Evolutionary conservation across 768 basidiomycete genomes (phyloP).

Genomic region (Terana coerulea): DNA sequence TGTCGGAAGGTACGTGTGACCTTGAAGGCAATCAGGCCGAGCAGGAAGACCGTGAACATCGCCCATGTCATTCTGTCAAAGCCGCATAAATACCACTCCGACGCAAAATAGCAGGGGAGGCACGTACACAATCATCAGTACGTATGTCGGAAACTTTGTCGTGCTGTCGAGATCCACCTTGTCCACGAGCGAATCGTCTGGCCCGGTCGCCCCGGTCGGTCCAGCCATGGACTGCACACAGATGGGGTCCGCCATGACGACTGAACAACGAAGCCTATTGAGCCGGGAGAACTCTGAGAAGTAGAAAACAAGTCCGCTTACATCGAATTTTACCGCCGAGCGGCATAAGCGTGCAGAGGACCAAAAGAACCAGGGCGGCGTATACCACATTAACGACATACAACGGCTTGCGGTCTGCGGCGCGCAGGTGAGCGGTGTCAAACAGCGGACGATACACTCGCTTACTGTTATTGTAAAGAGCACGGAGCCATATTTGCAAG

Average conservation of each 20-base stretch:
- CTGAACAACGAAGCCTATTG: not conserved
- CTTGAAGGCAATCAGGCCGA: slow-evolving; percentile 8
- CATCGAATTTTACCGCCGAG: slow-evolving; percentile 4
- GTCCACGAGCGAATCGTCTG: not conserved
- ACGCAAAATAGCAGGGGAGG: not conserved
- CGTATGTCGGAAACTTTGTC: not conserved
- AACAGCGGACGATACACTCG: too few relatives aligned
- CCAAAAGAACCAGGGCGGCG: slow-evolving; percentile 2
- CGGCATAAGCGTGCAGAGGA: slow-evolving; percentile 1
- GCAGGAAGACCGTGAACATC: slow-evolving; percentile 4
- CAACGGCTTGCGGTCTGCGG: slow-evolving; percentile 8
- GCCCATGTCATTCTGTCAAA: slow-evolving; percentile 1
- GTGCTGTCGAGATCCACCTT: not conserved
- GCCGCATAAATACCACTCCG: not conserved
- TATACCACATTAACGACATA: slow-evolving; percentile 5
- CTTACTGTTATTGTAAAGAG: slow-evolving; percentile 13
- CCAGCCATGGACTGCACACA: too few relatives aligned
- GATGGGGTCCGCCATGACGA: slow-evolving; percentile 5
- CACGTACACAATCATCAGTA: not conserved
- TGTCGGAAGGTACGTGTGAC: not conserved
- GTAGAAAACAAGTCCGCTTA: not conserved
- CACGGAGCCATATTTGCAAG: slow-evolving; percentile 14
- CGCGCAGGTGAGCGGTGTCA: not conserved
- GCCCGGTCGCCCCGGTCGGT: not conserved
- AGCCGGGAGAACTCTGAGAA: not conserved